These are phyloP conservation scores for Populus deltoides DNA, from an alignment of 345 rosid species.

Conservation along the genomic window DNA sequence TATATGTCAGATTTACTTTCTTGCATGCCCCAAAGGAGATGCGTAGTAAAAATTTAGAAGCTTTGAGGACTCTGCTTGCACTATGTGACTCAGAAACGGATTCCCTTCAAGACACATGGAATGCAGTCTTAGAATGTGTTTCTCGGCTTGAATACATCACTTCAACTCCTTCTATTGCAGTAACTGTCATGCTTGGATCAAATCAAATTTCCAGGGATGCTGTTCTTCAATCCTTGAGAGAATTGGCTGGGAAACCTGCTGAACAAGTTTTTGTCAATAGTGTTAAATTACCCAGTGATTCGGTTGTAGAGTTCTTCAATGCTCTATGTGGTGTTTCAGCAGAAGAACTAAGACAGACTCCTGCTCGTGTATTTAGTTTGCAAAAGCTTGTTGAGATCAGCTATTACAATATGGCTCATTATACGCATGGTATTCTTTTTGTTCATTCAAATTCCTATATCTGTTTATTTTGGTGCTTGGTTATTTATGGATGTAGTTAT, in stretches of 20 bases:
- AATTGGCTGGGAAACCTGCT: constrained; percentile 87
- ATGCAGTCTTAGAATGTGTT: constrained; percentile 96
- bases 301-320: constrained; percentile 91
- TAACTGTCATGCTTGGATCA: constrained; percentile 95
- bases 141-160: constrained; percentile 91
- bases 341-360: constrained; percentile 92
- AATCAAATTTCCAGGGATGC: constrained; percentile 98
- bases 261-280: constrained; percentile 93
- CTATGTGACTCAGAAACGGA: constrained; percentile 70
- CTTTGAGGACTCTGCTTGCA: constrained; percentile 75
- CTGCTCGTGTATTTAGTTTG: constrained; percentile 98
- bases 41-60: constrained; percentile 97
- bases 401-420: constrained; percentile 94
- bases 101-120: constrained; percentile 98
- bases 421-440: constrained; percentile 78
- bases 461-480: constrained; percentile 1
- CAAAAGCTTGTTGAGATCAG: constrained; percentile 99
- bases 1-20: constrained; percentile 78
- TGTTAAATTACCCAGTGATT: constrained; percentile 87
- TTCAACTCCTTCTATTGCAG: constrained; percentile 85
- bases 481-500: background rate
- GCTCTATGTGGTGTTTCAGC: constrained; percentile 97
- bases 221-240: constrained; percentile 82
- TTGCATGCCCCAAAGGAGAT: constrained; percentile 96
- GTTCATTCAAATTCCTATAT: background rate